These are phyloP conservation scores for Ampelomyces quisqualis DNA, from an alignment of 2,329 filamentous ascomycete species.

Conservation along the genomic window DNA sequence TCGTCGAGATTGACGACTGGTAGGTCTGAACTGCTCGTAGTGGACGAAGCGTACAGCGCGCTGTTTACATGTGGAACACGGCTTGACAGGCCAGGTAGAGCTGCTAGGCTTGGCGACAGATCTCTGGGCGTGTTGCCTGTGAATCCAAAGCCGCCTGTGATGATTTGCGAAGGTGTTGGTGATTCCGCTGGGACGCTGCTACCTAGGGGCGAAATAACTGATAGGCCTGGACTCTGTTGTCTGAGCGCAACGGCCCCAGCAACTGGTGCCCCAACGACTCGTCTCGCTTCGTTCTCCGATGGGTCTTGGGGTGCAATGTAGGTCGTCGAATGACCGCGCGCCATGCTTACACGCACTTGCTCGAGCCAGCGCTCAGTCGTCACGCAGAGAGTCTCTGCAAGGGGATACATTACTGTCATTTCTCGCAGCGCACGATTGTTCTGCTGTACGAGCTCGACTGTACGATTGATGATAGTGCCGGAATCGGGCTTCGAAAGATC, in stretches of 20 bases:
- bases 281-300: constrained; percentile 28
- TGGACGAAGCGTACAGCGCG: constrained; percentile 13
- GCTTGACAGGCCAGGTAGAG: constrained; percentile 11
- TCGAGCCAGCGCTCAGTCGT: constrained; percentile 37
- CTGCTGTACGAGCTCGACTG: constrained; percentile 34
- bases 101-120: constrained; percentile 4
- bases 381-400: constrained; percentile 33
- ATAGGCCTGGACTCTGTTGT: constrained; percentile 12
- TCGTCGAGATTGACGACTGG: constrained; percentile 37
- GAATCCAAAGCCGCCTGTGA: constrained; percentile 8
- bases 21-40: constrained; percentile 20
- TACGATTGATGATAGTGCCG: constrained; percentile 26
- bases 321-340: constrained; percentile 27
- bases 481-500: constrained; percentile 31
- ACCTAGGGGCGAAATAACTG: constrained; percentile 18
- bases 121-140: neutral
- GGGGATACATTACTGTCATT: constrained; percentile 36
- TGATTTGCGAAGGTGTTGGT: constrained; percentile 13
- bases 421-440: constrained; percentile 35
- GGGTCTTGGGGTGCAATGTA: constrained; percentile 36
- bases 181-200: constrained; percentile 12
- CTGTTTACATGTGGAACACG: constrained; percentile 14
- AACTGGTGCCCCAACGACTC: constrained; percentile 21
- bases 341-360: constrained; percentile 32
- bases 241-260: constrained; percentile 7